phyloP scores from a whole-genome alignment of 2,329 filamentous ascomycete species.

The Fusarium chaquense region DNA sequence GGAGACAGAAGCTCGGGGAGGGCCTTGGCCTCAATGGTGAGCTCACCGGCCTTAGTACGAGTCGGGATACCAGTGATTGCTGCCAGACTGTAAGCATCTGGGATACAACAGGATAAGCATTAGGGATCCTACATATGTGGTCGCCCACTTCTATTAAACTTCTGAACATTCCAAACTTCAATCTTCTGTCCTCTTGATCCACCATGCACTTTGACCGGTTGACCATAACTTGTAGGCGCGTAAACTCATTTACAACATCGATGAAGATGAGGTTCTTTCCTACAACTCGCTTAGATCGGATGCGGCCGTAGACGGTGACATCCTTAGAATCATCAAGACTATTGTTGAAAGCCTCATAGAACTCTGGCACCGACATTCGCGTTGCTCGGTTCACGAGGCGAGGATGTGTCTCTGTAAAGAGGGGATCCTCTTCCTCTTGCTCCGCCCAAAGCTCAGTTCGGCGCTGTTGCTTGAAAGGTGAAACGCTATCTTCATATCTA shows the following conservation, averaged over 20 bases:
- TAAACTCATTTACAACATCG: slow-evolving; percentile 79
- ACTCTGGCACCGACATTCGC: slow-evolving; percentile 52
- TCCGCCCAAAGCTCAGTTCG: slow-evolving; percentile 51
- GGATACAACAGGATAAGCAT: slow-evolving; percentile 30
- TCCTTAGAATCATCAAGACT: slow-evolving; percentile 44
- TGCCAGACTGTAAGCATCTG: slow-evolving; percentile 53
- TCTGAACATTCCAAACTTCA: slow-evolving; percentile 69
- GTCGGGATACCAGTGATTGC: slow-evolving; percentile 78
- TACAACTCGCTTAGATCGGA: slow-evolving; percentile 76
- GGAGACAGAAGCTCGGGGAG: slow-evolving; percentile 81
- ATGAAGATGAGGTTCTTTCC: slow-evolving; percentile 87
- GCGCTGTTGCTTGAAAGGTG: slow-evolving; percentile 55
- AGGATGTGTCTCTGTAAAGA: slow-evolving; percentile 54
- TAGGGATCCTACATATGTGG: slow-evolving; percentile 75
- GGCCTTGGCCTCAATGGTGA: slow-evolving; percentile 76
- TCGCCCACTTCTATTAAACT: slow-evolving; percentile 83
- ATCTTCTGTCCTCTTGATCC: slow-evolving; percentile 51
- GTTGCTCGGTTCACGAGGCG: slow-evolving; percentile 48
- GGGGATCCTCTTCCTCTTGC: slow-evolving; percentile 51
- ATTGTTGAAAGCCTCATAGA: slow-evolving; percentile 50
- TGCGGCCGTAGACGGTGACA: slow-evolving; percentile 68
- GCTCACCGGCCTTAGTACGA: slow-evolving; percentile 77
- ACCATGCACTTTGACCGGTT: slow-evolving; percentile 67
- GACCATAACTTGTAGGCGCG: slow-evolving; percentile 80
- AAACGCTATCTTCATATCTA: slow-evolving; percentile 42